Conservation (phyloP, 768 basidiomycete genomes). For the Clathrus columnatus region DNA sequence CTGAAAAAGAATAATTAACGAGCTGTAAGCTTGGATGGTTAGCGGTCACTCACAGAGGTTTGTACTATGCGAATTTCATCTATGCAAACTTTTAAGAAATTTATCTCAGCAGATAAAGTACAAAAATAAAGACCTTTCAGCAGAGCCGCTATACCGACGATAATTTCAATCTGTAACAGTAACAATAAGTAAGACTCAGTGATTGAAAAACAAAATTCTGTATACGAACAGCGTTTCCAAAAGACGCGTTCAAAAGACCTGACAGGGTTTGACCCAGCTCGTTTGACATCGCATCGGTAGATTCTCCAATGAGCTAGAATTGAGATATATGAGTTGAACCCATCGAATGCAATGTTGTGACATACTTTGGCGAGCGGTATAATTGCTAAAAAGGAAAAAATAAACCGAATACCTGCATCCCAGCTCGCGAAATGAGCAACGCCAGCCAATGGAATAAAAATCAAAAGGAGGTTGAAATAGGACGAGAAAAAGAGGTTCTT, state of each 20-base stretch:
- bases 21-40: neutral
- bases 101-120: neutral
- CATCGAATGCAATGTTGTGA: neutral
- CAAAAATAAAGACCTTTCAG: slow-evolving; percentile 45
- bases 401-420: slow-evolving; percentile 70
- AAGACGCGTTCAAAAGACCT: slow-evolving; percentile 71
- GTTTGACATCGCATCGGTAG: slow-evolving; percentile 73
- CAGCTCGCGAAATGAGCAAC: slow-evolving; percentile 56
- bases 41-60: slow-evolving; percentile 53
- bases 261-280: slow-evolving; percentile 79
- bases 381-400: slow-evolving; percentile 73
- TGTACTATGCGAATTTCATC: slow-evolving; percentile 85
- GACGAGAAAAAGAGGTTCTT: slow-evolving; percentile 52
- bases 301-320: slow-evolving; percentile 63
- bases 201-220: slow-evolving; percentile 53
- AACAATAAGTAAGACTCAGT: slow-evolving; percentile 18
- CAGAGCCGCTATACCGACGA: slow-evolving; percentile 81
- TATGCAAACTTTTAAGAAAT: slow-evolving; percentile 18
- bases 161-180: slow-evolving; percentile 57
- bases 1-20: slow-evolving; percentile 26
- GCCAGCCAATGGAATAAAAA: slow-evolving; percentile 70
- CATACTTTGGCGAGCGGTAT: slow-evolving; percentile 79
- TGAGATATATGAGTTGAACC: neutral
- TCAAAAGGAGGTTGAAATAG: slow-evolving; percentile 68
- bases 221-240: slow-evolving; percentile 15